A percentile compares a stretch with the other conserved stretches of the same genome.
Conservation (phyloP, 2,329 filamentous ascomycete species). For the Calonectria multiphialidica region DNA sequence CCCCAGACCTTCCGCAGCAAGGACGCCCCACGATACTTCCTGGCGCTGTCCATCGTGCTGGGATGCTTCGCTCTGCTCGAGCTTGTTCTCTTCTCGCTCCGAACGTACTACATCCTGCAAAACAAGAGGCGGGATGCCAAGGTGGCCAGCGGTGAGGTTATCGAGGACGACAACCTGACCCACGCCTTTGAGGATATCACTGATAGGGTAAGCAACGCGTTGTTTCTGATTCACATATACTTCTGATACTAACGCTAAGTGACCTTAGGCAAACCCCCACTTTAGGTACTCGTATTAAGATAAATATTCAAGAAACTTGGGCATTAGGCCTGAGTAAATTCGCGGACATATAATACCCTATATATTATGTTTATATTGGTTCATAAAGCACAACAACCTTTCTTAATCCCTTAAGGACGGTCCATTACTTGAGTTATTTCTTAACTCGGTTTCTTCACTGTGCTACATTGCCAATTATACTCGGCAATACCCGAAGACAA, state of each 20-base stretch:
- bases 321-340: not conserved
- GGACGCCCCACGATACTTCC: slow-evolving; percentile 15
- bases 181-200: slow-evolving; percentile 22
- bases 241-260: not conserved
- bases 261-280: slow-evolving; percentile 5
- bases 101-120: slow-evolving; percentile 2
- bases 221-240: not conserved
- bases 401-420: too few species aligned
- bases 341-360: not conserved
- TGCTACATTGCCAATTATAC: too few species aligned
- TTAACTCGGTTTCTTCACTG: too few species aligned
- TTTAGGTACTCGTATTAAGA: slow-evolving; percentile 16
- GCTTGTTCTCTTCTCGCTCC: not conserved
- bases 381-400: too few species aligned
- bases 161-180: not conserved
- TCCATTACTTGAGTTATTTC: too few species aligned
- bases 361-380: not conserved
- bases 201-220: not conserved
- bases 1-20: slow-evolving; percentile 12
- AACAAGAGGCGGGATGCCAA: slow-evolving; percentile 12
- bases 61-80: slow-evolving; percentile 3
- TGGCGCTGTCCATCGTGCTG: not conserved
- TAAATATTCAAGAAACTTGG: not conserved
- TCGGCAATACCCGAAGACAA: too few species aligned
- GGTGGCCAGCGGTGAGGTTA: slow-evolving; percentile 8